Evolutionary conservation across 768 basidiomycete species (phyloP).

Genomic region (Suillus sp.): DNA sequence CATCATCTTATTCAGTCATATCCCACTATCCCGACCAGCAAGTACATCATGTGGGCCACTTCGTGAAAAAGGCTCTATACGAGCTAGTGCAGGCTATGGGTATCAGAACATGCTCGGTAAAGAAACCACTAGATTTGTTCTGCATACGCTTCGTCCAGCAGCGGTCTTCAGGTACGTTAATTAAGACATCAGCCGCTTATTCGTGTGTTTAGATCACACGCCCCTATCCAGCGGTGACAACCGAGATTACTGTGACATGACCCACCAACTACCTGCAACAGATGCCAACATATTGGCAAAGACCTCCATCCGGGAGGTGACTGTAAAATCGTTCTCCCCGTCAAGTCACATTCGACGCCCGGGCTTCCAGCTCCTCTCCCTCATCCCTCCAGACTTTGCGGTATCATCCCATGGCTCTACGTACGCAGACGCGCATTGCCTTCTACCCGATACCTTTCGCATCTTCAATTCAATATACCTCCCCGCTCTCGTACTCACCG

Average conservation of each 20-base stretch:
- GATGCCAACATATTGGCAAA: constrained; percentile 23
- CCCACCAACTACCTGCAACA: constrained; percentile 45
- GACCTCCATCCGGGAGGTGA: constrained; percentile 66
- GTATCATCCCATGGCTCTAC: constrained; percentile 39
- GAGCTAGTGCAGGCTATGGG: constrained; percentile 74
- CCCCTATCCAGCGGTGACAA: constrained; percentile 74
- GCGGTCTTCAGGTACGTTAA: constrained; percentile 67
- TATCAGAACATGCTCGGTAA: constrained; percentile 85
- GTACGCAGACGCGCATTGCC: constrained; percentile 68
- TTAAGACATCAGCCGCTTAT: not conserved
- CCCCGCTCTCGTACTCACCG: constrained; percentile 59
- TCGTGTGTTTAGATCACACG: constrained; percentile 12
- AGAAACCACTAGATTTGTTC: constrained; percentile 72
- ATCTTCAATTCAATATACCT: constrained; percentile 66
- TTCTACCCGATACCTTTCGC: constrained; percentile 70
- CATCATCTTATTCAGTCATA: constrained; percentile 78
- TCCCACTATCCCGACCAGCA: constrained; percentile 79
- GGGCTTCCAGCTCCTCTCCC: constrained; percentile 84
- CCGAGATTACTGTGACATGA: constrained; percentile 86
- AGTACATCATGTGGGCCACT: constrained; percentile 75
- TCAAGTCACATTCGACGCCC: constrained; percentile 71
- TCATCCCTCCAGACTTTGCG: constrained; percentile 41
- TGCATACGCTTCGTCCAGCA: constrained; percentile 65
- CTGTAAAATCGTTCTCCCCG: constrained; percentile 85
- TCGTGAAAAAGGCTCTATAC: constrained; percentile 72